Base-by-base conservation (phyloP, 768 basidiomycete genomes). In the Pleurotus giganteus region DNA sequence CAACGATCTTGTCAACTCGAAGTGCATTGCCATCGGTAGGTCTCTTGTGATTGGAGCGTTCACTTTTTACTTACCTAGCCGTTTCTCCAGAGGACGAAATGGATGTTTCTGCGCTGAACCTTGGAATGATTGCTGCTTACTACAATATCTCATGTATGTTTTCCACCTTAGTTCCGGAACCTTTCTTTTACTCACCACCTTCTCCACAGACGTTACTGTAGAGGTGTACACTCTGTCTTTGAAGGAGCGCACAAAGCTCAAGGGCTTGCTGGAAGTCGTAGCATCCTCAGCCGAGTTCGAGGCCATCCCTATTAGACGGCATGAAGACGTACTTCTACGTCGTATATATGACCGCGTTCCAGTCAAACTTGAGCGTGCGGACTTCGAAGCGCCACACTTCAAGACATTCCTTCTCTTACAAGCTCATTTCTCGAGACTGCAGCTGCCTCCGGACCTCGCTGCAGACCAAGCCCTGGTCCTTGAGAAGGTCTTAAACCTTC, bases 71-170 rank as follows among this genome's bases (percentile, higher is more conserved):
- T 54, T 39, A 53, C 5, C 21, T 37, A 45, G 58, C 7, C 42
- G 32, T 57, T 19, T 28, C 13, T 57, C 8, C 57, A 86, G 90
- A 92, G 76, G 94, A 96, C 58, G 94, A 97, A 67, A 94, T 95
- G 88, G 93, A 96, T 59, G 82, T 91, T 0, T 83, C 86, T 2
- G 85, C 94, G 1, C 83, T 98, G 63, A 99, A 98, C 71, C 76
- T 98, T 32, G 97, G 97, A 55, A 97, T 98, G 94, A 98, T 99
- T 62, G 97, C 95, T 0, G 94, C 95, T 0, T 94, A 94, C 73
- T 96, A 94, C 69, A 92, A 94, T 64, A 94, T 94, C 37, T 94
- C 91, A 53, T 92, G 89, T 90, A 60, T 66, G 88, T 76, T 4
- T 27, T 13, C 21, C 46, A 34, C 24, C 31, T 17, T 8, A 47